Conservation (phyloP, 2,329 filamentous ascomycete species). For the Lachnellula willkommii region DNA sequence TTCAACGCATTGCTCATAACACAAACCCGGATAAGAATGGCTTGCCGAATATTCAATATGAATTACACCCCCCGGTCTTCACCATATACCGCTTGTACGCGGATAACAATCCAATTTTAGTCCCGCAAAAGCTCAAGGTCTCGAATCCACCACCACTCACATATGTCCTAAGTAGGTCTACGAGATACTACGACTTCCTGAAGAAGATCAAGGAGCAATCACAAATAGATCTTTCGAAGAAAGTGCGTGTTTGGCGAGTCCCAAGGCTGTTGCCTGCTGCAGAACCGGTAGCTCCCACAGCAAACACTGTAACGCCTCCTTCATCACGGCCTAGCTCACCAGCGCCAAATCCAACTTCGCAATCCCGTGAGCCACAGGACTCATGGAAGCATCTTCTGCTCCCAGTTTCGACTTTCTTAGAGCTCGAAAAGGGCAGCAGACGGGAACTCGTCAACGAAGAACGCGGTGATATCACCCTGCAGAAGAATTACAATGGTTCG, state of each 20-base stretch:
- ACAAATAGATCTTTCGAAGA: conserved; percentile 62
- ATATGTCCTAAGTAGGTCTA: conserved; percentile 66
- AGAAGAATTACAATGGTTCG: conserved; percentile 72
- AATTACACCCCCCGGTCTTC: conserved; percentile 79
- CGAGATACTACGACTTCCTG: conserved; percentile 69
- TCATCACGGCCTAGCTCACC: conserved; percentile 29
- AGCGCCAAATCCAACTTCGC: conserved; percentile 1
- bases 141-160: conserved; percentile 56
- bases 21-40: conserved; percentile 54
- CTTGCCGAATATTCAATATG: conserved; percentile 67
- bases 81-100: conserved; percentile 75
- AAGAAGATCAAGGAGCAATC: conserved; percentile 64
- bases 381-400: conserved; percentile 42
- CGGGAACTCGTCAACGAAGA: conserved; percentile 54
- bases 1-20: conserved; percentile 73
- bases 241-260: conserved; percentile 57
- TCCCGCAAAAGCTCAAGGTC: conserved; percentile 56
- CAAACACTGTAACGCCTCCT: conserved; percentile 38
- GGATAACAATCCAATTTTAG: conserved; percentile 49
- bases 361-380: conserved; percentile 25
- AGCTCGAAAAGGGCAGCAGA: conserved; percentile 57
- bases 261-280: conserved; percentile 25
- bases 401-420: conserved; percentile 53
- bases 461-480: conserved; percentile 61
- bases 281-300: conserved; percentile 33